Evolutionary conservation across 208 protist genomes (phyloP).

Genomic region (Trypanosoma cruzi): DNA sequence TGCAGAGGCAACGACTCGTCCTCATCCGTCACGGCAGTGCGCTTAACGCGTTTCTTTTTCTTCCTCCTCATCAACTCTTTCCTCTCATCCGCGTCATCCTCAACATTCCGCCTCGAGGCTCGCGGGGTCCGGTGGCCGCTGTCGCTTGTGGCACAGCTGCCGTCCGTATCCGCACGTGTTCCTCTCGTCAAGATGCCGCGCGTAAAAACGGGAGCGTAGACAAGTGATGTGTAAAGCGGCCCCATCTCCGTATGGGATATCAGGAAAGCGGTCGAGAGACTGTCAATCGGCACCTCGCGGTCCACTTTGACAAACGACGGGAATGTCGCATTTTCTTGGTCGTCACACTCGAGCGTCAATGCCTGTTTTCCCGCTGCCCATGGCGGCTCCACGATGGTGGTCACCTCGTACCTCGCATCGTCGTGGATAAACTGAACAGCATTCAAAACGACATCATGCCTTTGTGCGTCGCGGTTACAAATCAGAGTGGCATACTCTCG

Average conservation of each 20-base stretch:
- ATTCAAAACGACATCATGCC: conserved; percentile 50
- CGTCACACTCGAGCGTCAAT: conserved; percentile 53
- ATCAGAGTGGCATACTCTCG: conserved; percentile 72
- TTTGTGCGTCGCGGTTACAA: conserved; percentile 47
- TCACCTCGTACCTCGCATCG: conserved; percentile 60
- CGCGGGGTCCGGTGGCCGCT: neutral
- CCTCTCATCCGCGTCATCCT: neutral
- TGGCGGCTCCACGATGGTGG: conserved; percentile 51
- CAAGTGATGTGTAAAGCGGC: conserved; percentile 74
- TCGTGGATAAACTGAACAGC: conserved; percentile 68
- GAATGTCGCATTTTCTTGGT: conserved; percentile 24
- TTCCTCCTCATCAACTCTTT: neutral
- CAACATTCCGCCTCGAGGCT: neutral
- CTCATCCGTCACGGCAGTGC: neutral
- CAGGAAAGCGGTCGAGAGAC: conserved; percentile 53
- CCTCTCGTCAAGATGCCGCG: conserved; percentile 28
- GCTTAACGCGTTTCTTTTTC: conserved; percentile 20
- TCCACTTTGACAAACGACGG: conserved; percentile 72
- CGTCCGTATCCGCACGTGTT: conserved; percentile 46
- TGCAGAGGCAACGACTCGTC: neutral
- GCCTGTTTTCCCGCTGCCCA: conserved; percentile 68
- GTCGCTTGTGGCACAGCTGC: conserved; percentile 16
- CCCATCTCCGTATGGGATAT: conserved; percentile 70
- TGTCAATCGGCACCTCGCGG: conserved; percentile 72
- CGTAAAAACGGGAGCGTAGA: conserved; percentile 71